Evolutionary conservation across 768 basidiomycete genomes (phyloP), one percentile per base, ranked within the genome.

Genomic region (Leccinum longicurvipes): DNA sequence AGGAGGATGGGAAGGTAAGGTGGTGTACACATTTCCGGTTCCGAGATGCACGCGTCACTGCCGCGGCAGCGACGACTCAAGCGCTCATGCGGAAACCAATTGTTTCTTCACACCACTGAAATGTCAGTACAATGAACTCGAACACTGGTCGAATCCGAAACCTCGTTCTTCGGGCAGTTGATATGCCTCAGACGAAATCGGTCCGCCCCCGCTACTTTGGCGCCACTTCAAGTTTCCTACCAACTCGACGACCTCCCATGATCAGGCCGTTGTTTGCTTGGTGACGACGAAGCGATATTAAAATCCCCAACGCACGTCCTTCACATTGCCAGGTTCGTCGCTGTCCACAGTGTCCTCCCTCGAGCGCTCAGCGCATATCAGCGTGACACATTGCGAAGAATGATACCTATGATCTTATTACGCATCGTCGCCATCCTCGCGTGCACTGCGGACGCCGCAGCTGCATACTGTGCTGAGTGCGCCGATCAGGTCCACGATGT

Each of bases 21-120:
- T 6, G 31, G 31, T 44, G 19, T 6, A 42, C 41, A 14, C 15
- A 10, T 23, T 15, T 66, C 63, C 5, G 51, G 58, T 7, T 34
- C 32, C 32, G 32, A 17, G 32, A n/a, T 36, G 34, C 34, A 36
- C 34, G 34, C 34, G 34, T 36, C 34, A 36, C 34, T 32, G 32
- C 32, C 32, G 32, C 32, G 32, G 32, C 14, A 8, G 34, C 34
- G 3, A 2, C 0, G 17, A 17, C n/a, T n/a, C n/a, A n/a, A n/a
- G n/a, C n/a, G n/a, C n/a, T n/a, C 34, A 36, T 36, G 34, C 34
- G 17, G 34, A n/a, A n/a, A n/a, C n/a, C n/a, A n/a, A n/a, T n/a
- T 36, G 34, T 36, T 17, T n/a, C 34, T 36, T 36, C 34, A 34
- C 34, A 34, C 34, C 17, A 36, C 34, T 9, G 17, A n/a, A 36